These are phyloP conservation scores for Lepidium africanum DNA, from an alignment of 345 rosid genomes.

Conservation along the genomic window DNA sequence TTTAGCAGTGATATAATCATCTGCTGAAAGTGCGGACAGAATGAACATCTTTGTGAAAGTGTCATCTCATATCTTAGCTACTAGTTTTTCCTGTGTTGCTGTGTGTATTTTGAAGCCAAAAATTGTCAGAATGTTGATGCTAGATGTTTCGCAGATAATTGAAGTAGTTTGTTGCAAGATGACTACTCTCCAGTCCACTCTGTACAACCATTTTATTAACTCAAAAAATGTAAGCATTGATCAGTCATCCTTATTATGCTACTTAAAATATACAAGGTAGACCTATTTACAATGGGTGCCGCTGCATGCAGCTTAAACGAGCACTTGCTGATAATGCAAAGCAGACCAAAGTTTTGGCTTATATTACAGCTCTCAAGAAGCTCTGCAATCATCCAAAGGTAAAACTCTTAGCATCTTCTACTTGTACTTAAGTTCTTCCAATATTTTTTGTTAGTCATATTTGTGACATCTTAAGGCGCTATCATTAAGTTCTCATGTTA, in stretches of 20 bases:
- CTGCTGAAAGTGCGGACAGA: background rate
- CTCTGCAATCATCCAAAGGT: constrained; percentile 99
- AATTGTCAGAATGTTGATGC: constrained; percentile 17
- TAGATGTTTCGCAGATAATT: constrained; percentile 57
- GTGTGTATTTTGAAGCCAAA: background rate
- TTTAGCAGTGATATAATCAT: background rate
- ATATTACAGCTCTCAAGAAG: constrained; percentile 98
- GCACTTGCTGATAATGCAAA: constrained; percentile 76
- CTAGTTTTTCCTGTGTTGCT: constrained; percentile 2
- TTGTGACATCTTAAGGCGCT: constrained; percentile 8
- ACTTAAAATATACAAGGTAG: background rate
- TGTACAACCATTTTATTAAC: constrained; percentile 88
- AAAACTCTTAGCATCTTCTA: background rate
- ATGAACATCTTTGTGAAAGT: constrained; percentile 7
- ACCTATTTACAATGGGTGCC: constrained; percentile 10
- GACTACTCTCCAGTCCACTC: constrained; percentile 80
- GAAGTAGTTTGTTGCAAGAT: constrained; percentile 99
- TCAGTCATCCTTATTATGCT: constrained; percentile 9
- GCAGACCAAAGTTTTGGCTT: constrained; percentile 89
- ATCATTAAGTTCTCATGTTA: background rate
- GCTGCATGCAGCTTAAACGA: constrained; percentile 58
- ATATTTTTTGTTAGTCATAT: background rate
- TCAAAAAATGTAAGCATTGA: constrained; percentile 75
- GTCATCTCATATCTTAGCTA: background rate
- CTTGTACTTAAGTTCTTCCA: background rate